Percentiles rank a stretch among this genome's conserved stretches.
Conservation (phyloP, 177 flowering plant genomes). For the Telopea speciosissima region DNA sequence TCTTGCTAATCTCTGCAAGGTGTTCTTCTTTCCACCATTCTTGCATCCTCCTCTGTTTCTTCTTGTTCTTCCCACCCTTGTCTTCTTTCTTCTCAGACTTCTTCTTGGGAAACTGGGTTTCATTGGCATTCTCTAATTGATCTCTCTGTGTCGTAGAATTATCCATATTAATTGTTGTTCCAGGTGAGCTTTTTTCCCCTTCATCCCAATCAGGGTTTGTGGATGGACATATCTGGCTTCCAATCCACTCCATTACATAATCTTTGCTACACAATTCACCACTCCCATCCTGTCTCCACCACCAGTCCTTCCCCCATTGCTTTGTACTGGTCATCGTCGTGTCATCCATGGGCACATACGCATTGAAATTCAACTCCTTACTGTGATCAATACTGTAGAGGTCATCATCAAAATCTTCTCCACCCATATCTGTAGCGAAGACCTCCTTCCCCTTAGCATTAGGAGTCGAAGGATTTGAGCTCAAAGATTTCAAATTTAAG, state of each 20-base stretch:
- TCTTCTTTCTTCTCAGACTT: conserved; percentile 32
- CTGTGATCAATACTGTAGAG: conserved; percentile 45
- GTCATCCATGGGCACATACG: conserved; percentile 28
- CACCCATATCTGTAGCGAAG: conserved; percentile 27
- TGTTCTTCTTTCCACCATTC: conserved; percentile 99
- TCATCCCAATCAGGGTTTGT: conserved; percentile 67
- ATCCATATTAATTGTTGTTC: conserved; percentile 21
- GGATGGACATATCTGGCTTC: conserved; percentile 76
- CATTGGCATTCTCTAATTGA: conserved; percentile 27
- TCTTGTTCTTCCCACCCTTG: conserved; percentile 29
- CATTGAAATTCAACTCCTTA: conserved; percentile 45
- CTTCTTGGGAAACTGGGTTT: conserved; percentile 22
- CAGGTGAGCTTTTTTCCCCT: conserved; percentile 35
- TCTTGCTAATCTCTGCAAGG: conserved; percentile 60
- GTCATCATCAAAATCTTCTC: conserved; percentile 56
- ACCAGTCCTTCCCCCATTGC: conserved; percentile 98
- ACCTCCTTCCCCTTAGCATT: conserved; percentile 68
- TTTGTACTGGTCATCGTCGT: conserved; percentile 17
- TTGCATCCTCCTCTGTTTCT: conserved; percentile 74
- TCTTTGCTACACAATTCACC: conserved; percentile 89
- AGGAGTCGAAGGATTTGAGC: conserved; percentile 23
- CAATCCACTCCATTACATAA: conserved; percentile 97
- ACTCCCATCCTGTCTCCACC: conserved; percentile 98
- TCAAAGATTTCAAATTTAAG: conserved; percentile 27
- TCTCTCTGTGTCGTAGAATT: conserved; percentile 19